Conservation (phyloP, 2,329 filamentous ascomycete species). For the Penicillium sp. region DNA sequence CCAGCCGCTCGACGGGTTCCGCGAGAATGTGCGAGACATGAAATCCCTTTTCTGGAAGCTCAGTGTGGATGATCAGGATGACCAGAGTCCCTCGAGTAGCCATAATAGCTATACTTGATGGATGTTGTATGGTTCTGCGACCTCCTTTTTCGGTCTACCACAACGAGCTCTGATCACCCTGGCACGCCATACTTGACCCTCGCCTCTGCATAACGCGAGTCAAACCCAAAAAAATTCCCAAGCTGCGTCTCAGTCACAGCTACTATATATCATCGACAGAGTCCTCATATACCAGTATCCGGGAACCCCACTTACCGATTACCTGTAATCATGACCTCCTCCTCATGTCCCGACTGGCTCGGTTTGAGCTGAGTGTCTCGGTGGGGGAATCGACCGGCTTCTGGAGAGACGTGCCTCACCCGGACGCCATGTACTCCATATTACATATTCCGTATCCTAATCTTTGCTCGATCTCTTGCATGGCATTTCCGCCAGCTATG, state of each 20-base stretch:
- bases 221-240: background rate
- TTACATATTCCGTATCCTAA: background rate
- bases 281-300: background rate
- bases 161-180: background rate
- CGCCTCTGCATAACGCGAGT: background rate
- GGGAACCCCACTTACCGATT: background rate
- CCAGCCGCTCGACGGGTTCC: conserved; percentile 54
- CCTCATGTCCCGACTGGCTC: background rate
- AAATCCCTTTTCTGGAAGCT: conserved; percentile 71
- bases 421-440: background rate
- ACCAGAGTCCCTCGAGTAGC: conserved; percentile 31
- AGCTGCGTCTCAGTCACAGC: conserved; percentile 2
- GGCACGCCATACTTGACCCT: background rate
- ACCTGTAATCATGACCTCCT: background rate
- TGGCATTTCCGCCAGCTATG: conserved; percentile 17
- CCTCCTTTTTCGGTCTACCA: background rate
- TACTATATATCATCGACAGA: background rate
- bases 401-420: background rate
- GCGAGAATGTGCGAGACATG: conserved; percentile 73
- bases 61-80: conserved; percentile 54
- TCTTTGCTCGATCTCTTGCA: background rate
- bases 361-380: background rate
- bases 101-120: conserved; percentile 12
- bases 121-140: background rate
- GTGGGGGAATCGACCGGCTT: background rate